These are phyloP conservation scores for Paxillus involutus DNA, from an alignment of 768 basidiomycete genomes.

Conservation along the genomic window DNA sequence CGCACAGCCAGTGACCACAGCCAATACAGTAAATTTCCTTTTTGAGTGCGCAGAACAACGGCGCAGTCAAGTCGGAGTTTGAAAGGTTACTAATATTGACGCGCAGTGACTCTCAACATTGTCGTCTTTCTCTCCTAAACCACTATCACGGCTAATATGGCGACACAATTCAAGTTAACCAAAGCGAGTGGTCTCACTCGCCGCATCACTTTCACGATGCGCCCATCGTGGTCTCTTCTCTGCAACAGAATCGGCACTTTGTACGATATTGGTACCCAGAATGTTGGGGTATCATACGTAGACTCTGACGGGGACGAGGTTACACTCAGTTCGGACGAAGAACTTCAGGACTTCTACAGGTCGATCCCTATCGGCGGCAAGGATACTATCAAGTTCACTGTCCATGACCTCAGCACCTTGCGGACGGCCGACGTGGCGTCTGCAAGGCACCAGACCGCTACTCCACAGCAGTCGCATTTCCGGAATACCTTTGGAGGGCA, in stretches of 20 bases:
- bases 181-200: conserved; percentile 59
- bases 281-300: conserved; percentile 67
- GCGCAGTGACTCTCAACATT: not conserved
- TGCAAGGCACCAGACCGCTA: conserved; percentile 32
- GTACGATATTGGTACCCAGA: conserved; percentile 53
- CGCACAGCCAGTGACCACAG: no score
- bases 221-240: conserved; percentile 58
- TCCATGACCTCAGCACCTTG: conserved; percentile 53
- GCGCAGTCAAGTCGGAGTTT: conserved; percentile 46
- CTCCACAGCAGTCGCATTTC: conserved; percentile 36
- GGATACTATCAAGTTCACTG: conserved; percentile 53
- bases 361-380: conserved; percentile 24
- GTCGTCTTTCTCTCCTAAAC: conserved; percentile 14
- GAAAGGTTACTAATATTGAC: conserved; percentile 22
- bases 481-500: conserved; percentile 63
- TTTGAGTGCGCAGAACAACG: not conserved
- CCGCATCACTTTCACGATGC: conserved; percentile 49
- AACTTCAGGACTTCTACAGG: conserved; percentile 71
- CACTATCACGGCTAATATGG: conserved; percentile 40
- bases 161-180: conserved; percentile 65
- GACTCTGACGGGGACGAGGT: conserved; percentile 76
- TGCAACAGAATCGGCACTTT: conserved; percentile 54
- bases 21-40: not conserved
- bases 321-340: conserved; percentile 73
- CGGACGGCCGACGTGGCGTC: conserved; percentile 34